These are phyloP conservation scores for Talaromyces thailandensis DNA, from an alignment of 495 filamentous ascomycete genomes.

Conservation along the genomic window DNA sequence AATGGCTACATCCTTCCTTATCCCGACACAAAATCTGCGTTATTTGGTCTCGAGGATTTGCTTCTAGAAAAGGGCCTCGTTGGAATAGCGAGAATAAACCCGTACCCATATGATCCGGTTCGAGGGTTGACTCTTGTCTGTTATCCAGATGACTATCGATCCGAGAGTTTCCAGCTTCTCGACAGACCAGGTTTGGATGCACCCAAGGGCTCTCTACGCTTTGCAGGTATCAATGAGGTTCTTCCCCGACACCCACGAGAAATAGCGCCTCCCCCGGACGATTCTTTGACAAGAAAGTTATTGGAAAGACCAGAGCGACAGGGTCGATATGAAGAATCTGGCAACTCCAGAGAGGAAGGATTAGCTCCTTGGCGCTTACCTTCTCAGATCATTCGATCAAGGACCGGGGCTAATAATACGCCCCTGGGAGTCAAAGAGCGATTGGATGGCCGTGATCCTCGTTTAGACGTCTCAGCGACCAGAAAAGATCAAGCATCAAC, in stretches of 20 bases:
- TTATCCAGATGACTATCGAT: slow-evolving; percentile 15
- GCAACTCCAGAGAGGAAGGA: background rate
- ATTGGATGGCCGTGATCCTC: background rate
- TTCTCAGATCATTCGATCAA: background rate
- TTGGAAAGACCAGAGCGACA: slow-evolving; percentile 5
- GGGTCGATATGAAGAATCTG: background rate
- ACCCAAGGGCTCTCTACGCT: slow-evolving; percentile 13
- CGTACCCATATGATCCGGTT: background rate
- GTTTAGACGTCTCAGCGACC: background rate
- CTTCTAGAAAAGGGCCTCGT: slow-evolving; percentile 17
- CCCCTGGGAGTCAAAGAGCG: background rate
- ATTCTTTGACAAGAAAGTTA: background rate
- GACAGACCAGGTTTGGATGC: background rate
- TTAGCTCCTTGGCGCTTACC: background rate
- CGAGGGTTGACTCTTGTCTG: slow-evolving; percentile 14
- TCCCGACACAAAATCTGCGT: slow-evolving; percentile 18
- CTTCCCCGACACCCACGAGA: background rate
- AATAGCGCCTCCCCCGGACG: background rate
- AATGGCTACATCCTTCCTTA: slow-evolving; percentile 31
- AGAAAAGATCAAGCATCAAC: background rate
- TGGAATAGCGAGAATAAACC: slow-evolving; percentile 16
- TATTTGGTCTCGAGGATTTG: slow-evolving; percentile 18
- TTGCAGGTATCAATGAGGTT: slow-evolving; percentile 10
- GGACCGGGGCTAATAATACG: background rate
- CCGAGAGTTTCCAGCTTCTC: slow-evolving; percentile 16